Base-by-base conservation (phyloP, 306 rosid genomes). In the Erythrophleum fordii region DNA sequence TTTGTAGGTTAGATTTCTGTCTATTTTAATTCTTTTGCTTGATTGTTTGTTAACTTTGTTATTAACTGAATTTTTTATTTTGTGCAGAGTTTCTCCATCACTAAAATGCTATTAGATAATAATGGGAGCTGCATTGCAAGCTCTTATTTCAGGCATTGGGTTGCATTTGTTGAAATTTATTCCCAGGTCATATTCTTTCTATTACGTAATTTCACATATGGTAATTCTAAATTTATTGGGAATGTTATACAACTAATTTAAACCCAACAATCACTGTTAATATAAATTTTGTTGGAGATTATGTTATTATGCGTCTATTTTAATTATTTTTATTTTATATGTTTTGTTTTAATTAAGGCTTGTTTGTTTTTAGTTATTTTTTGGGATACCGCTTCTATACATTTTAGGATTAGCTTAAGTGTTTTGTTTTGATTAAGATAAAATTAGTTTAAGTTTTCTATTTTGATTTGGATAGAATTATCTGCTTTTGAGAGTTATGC, bases 71-170 rank as follows among this genome's bases (percentile, higher is more conserved):
- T 35, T 2, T 68, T 67, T 45, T 69, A 56, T 67, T 75, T 76
- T 65, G 76, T 90, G 87, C 89, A 95, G 99, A 80, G 96, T 85
- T 95, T 93, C 85, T 84, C 94, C 52, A 59, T 95, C 79, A 73
- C 87, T 70, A 93, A 90, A 89, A n/a, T 88, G 83, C 81, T 95
- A 86, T 86, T 95, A 28, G 94, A 91, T 74, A 86, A 49, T 80
- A 82, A 69, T 48, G 93, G 90, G 81, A 84, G 83, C 85, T 86
- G 80, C 77, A 68, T 45, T 66, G 83, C 83, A 69, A 84, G 88
- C 84, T 89, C 95, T 69, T 88, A 83, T 79, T 84, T 87, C 74
- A 85, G 84, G 84, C 90, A 95, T 83, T 95, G 99, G 98, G 89
- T 93, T 80, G 87, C 87, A 52, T 76, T 89, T 62, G 80, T 87